Conservation (phyloP, 2,329 filamentous ascomycete genomes). For the Fusarium coicis region DNA sequence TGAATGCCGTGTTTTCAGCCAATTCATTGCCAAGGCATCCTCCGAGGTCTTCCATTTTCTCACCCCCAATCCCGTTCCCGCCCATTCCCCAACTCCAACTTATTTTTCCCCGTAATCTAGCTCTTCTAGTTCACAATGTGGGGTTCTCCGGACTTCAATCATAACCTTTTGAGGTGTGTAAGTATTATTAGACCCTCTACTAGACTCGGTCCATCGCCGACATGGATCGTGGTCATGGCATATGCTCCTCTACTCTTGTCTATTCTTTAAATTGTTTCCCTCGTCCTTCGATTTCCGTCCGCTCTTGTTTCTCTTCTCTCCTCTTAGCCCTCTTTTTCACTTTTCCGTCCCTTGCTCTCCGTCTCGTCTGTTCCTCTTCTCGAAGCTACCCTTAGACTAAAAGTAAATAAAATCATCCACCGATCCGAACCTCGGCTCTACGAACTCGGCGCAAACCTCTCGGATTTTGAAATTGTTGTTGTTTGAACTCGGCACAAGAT, state of each 20-base stretch:
- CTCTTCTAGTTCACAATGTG: constrained; percentile 18
- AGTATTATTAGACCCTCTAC: constrained; percentile 9
- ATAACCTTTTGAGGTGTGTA: constrained; percentile 26
- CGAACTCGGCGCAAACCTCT: constrained; percentile 23
- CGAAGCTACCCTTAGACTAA: background rate
- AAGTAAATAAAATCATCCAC: constrained; percentile 19
- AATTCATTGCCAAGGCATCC: constrained; percentile 4
- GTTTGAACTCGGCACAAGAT: constrained; percentile 1
- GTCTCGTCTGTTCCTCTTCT: background rate
- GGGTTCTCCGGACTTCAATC: constrained; percentile 33
- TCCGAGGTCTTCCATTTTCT: constrained; percentile 30
- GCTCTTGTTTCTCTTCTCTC: constrained; percentile 8
- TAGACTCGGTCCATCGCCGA: constrained; percentile 26
- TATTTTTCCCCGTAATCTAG: constrained; percentile 22
- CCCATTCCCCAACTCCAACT: constrained; percentile 20
- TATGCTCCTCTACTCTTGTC: background rate
- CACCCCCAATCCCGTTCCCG: constrained; percentile 19
- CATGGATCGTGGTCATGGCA: constrained; percentile 16
- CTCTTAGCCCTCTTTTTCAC: constrained; percentile 5
- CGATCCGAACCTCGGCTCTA: constrained; percentile 39
- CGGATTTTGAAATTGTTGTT: background rate
- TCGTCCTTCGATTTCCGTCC: constrained; percentile 7
- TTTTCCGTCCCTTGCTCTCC: background rate
- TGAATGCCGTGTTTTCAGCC: background rate
- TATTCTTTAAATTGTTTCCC: constrained; percentile 29